These are phyloP conservation scores for Primulina tabacum DNA, from an alignment of 257 asterid species.

Conservation along the genomic window DNA sequence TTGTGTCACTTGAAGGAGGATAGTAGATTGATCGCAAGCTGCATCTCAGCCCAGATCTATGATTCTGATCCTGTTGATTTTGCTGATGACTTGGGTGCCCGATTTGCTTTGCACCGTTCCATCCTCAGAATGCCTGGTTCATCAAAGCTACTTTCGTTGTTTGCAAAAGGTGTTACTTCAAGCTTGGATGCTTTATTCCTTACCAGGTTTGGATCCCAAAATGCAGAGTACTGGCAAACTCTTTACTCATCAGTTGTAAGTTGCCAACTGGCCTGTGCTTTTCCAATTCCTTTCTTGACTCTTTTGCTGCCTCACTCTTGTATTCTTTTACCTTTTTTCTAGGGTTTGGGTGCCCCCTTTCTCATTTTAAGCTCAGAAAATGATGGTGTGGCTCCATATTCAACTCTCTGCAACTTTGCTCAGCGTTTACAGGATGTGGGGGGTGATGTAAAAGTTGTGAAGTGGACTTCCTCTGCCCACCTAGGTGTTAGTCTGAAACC, in stretches of 20 bases:
- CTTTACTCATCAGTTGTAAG: constrained; percentile 81
- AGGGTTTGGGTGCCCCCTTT: constrained; percentile 75
- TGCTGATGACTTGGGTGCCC: constrained; percentile 66
- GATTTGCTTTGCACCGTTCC: constrained; percentile 58
- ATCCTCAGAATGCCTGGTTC: constrained; percentile 76
- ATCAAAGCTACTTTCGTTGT: constrained; percentile 57
- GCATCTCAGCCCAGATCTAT: constrained; percentile 85
- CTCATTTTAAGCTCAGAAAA: constrained; percentile 66
- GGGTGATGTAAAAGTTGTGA: constrained; percentile 56
- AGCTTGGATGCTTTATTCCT: constrained; percentile 85
- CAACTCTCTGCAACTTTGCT: constrained; percentile 53
- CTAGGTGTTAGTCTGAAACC: constrained; percentile 47
- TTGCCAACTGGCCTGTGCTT: constrained; percentile 24
- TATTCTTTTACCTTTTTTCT: constrained; percentile 17
- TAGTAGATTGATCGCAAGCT: constrained; percentile 54
- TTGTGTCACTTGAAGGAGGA: constrained; percentile 64
- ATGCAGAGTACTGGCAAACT: constrained; percentile 73
- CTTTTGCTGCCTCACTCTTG: constrained; percentile 19
- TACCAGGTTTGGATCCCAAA: constrained; percentile 76
- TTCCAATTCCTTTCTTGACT: background rate
- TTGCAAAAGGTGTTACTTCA: constrained; percentile 70
- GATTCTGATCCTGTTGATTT: constrained; percentile 91
- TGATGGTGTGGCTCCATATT: constrained; percentile 60
- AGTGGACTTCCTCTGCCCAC: constrained; percentile 39
- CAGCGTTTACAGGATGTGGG: constrained; percentile 61